Conservation (phyloP, 345 rosid species). For the Lepidium didymum region DNA sequence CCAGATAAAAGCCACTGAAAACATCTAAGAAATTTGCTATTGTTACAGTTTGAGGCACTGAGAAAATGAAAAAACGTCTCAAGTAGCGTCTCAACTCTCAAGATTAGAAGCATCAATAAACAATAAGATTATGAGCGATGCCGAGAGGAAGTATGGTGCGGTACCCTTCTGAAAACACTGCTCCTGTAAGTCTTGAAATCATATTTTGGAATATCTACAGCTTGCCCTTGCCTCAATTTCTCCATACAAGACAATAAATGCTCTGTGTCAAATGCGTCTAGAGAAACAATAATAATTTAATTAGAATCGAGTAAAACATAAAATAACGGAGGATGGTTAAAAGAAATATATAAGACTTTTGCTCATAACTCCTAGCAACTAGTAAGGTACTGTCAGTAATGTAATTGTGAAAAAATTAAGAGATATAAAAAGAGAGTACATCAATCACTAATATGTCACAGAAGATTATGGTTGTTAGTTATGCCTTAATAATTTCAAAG, state of each 20-base stretch:
- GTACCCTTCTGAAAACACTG: constrained; percentile 64
- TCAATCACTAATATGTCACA: background rate
- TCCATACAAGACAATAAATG: constrained; percentile 69
- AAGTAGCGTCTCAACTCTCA: background rate
- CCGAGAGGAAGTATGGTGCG: constrained; percentile 27
- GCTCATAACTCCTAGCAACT: constrained; percentile 4
- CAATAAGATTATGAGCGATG: background rate
- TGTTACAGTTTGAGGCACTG: background rate
- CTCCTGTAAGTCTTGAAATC: constrained; percentile 85
- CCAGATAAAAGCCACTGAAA: constrained; percentile 2
- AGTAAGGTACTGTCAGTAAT: background rate
- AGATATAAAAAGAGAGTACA: background rate
- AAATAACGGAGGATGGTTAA: background rate
- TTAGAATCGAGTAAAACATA: background rate
- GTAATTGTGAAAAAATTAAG: background rate
- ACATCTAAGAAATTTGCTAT: background rate
- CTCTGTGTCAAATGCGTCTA: constrained; percentile 96
- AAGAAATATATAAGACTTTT: background rate
- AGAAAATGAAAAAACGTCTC: background rate
- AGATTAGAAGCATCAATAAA: background rate
- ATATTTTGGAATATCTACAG: constrained; percentile 91
- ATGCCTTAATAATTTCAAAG: background rate
- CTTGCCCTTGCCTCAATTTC: constrained; percentile 75
- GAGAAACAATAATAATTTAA: constrained; percentile 19
- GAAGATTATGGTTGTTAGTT: background rate